Percentiles rank a stretch among this genome's conserved stretches.
Conservation (phyloP, 352 stramenopile species). For the Albugo laibachii region DNA sequence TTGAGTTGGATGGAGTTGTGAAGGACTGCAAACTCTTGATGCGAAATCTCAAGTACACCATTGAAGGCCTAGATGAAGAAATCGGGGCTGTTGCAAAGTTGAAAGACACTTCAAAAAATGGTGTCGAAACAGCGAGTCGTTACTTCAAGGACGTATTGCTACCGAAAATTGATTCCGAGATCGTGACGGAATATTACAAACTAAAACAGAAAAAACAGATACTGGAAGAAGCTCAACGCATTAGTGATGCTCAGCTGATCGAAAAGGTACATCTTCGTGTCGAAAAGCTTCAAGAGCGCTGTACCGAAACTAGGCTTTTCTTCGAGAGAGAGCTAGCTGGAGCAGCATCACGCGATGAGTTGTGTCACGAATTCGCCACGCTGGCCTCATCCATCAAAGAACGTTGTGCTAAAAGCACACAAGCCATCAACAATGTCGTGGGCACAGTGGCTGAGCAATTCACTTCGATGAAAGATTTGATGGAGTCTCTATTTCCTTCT, state of each 20-base stretch:
- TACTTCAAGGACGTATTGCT: conserved; percentile 48
- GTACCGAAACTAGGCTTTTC: conserved; percentile 49
- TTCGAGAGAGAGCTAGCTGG: conserved; percentile 56
- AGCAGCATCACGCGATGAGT: conserved; percentile 52
- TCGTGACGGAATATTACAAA: conserved; percentile 64
- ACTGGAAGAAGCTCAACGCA: conserved; percentile 29
- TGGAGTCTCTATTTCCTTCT: conserved; percentile 36
- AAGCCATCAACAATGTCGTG: conserved; percentile 61
- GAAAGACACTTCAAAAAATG: conserved; percentile 43
- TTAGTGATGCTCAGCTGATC: conserved; percentile 39
- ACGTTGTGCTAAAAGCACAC: conserved; percentile 41
- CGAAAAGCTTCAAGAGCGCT: conserved; percentile 36
- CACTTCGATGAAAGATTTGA: conserved; percentile 50
- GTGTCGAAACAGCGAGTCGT: conserved; percentile 37
- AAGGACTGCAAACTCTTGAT: conserved; percentile 76
- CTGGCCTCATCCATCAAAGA: conserved; percentile 61
- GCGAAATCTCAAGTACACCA: conserved; percentile 76
- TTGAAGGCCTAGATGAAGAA: conserved; percentile 78
- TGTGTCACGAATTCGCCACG: conserved; percentile 56
- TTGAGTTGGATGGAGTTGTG: conserved; percentile 58
- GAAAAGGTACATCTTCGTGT: conserved; percentile 56
- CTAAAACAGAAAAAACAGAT: conserved; percentile 60
- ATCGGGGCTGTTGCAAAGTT: conserved; percentile 56
- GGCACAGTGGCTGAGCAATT: conserved; percentile 61
- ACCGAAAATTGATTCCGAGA: conserved; percentile 44